phyloP scores from a whole-genome alignment of 2,329 filamentous ascomycete genomes.

The Nigrograna mackinnonii region DNA sequence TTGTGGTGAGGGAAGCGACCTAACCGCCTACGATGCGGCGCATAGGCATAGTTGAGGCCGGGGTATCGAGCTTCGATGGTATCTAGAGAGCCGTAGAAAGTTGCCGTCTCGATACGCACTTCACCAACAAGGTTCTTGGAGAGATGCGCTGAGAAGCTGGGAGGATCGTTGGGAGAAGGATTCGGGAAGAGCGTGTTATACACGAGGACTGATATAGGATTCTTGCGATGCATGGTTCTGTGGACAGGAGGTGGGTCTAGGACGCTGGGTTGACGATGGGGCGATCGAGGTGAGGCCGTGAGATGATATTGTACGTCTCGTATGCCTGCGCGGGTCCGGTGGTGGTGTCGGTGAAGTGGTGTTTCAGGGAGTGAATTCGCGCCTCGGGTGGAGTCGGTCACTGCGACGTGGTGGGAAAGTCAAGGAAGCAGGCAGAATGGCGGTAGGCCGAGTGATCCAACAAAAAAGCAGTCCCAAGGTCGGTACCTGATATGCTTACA shows the following conservation, averaged over 20 bases:
- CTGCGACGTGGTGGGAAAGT: neutral
- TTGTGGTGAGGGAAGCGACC: conserved; percentile 77
- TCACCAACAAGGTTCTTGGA: conserved; percentile 74
- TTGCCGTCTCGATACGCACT: conserved; percentile 76
- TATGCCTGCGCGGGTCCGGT: conserved; percentile 5
- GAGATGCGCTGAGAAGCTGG: conserved; percentile 71
- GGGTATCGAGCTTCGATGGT: conserved; percentile 82
- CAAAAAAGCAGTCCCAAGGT: conserved; percentile 3
- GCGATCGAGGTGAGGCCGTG: too few relatives aligned
- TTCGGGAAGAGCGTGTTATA: conserved; percentile 75
- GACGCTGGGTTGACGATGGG: neutral
- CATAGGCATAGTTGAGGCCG: conserved; percentile 76
- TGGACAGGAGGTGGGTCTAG: conserved; percentile 6
- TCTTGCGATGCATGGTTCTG: conserved; percentile 68
- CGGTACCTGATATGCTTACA: conserved; percentile 1
- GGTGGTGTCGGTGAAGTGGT: neutral
- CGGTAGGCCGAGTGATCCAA: neutral
- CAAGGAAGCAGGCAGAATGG: conserved; percentile 4
- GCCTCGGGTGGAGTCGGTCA: neutral
- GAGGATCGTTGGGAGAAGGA: conserved; percentile 68
- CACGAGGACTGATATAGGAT: conserved; percentile 71
- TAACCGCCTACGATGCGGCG: conserved; percentile 75
- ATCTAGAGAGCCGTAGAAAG: conserved; percentile 79
- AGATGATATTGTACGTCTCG: too few relatives aligned
- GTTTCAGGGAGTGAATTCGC: neutral